phyloP scores from a whole-genome alignment of 306 rosid genomes.

The Rosa multiflora region DNA sequence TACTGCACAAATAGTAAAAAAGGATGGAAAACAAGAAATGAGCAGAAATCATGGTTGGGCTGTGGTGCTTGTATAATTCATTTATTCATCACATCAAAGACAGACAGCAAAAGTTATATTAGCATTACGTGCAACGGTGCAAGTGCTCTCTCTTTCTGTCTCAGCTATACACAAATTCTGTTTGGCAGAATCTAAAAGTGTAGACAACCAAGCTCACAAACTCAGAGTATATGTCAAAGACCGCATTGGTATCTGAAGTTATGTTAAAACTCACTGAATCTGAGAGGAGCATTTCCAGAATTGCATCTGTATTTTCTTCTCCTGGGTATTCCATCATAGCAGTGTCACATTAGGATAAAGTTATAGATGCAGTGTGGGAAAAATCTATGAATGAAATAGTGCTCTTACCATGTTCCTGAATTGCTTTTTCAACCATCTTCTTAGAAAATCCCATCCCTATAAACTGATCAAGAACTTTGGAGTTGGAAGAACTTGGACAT shows the following conservation, averaged over 20 bases:
- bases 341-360: background rate
- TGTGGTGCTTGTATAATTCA: background rate
- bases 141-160: background rate
- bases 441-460: slow-evolving; percentile 80
- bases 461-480: slow-evolving; percentile 64
- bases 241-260: slow-evolving; percentile 13
- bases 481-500: slow-evolving; percentile 59
- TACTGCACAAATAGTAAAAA: background rate
- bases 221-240: background rate
- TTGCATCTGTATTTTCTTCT: slow-evolving; percentile 61
- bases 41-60: background rate
- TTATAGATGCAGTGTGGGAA: slow-evolving; percentile 27
- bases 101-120: background rate
- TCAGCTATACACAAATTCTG: background rate
- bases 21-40: background rate
- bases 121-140: background rate
- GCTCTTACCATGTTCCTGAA: slow-evolving; percentile 69
- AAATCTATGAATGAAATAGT: slow-evolving; percentile 20
- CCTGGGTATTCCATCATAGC: slow-evolving; percentile 56
- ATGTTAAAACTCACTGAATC: slow-evolving; percentile 58
- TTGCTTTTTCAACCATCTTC: slow-evolving; percentile 69
- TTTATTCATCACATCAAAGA: background rate
- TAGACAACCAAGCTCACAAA: background rate
- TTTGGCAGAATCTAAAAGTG: background rate
- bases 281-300: slow-evolving; percentile 75